phyloP scores from a whole-genome alignment of 257 asterid genomes.

The Solanum chilense region DNA sequence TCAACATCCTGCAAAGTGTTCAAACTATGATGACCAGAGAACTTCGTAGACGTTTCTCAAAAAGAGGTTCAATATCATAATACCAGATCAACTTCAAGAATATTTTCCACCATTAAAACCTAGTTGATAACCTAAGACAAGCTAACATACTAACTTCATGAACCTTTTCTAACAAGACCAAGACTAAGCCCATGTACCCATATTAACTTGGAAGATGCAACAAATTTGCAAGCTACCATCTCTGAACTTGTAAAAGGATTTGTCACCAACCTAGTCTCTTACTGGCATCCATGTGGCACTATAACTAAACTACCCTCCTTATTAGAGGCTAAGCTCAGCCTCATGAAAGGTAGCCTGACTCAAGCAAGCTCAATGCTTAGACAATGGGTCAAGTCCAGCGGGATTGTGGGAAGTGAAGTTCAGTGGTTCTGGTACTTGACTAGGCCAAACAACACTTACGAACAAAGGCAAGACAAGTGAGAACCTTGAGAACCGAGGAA shows the following conservation, averaged over 20 bases:
- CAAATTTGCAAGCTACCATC: not conserved
- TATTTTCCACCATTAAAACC: not conserved
- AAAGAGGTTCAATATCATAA: not conserved
- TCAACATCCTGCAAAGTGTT: not conserved
- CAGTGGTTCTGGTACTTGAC: not conserved
- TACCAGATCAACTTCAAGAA: not conserved
- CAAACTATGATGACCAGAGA: not conserved
- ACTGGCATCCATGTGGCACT: not conserved
- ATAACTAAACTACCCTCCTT: not conserved
- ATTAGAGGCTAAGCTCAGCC: not conserved
- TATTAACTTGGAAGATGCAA: not conserved
- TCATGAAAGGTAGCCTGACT: not conserved
- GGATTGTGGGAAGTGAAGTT: not conserved
- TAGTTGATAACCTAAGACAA: not conserved
- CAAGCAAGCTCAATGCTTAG: not conserved
- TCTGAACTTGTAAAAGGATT: not conserved
- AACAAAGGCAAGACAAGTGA: not conserved
- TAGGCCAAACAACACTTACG: not conserved
- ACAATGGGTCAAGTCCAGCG: not conserved
- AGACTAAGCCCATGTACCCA: not conserved
- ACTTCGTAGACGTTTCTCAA: not conserved
- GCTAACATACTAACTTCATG: not conserved
- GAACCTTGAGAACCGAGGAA: not conserved
- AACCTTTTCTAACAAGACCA: not conserved
- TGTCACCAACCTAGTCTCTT: not conserved